Percentiles rank a stretch among this genome's conserved stretches.
phyloP scores from a whole-genome alignment of 1,139 yeast species.

The Pichia sp. region DNA sequence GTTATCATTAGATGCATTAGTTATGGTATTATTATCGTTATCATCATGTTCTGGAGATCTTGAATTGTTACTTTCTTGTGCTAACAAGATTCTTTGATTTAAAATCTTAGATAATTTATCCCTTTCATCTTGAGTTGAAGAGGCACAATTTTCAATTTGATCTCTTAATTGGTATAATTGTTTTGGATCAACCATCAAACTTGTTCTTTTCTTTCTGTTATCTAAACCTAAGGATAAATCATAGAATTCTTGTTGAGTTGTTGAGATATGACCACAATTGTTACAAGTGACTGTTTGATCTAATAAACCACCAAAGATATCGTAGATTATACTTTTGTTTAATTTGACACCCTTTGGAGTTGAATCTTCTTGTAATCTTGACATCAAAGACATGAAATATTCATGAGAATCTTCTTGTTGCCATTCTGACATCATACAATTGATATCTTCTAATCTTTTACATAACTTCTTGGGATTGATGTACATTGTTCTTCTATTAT shows the following conservation, averaged over 20 bases:
- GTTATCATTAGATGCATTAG: background rate
- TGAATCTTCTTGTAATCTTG: conserved; percentile 86
- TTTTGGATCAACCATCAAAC: conserved; percentile 27
- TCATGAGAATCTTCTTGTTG: conserved; percentile 98
- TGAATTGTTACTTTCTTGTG: conserved; percentile 25
- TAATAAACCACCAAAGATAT: conserved; percentile 89
- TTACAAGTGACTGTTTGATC: conserved; percentile 84
- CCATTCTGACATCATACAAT: conserved; percentile 97
- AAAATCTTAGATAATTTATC: conserved; percentile 28
- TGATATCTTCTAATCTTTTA: conserved; percentile 74
- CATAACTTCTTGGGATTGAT: conserved; percentile 77
- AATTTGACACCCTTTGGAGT: conserved; percentile 86
- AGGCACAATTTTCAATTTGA: conserved; percentile 28
- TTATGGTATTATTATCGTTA: conserved; percentile 5
- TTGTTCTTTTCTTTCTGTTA: conserved; percentile 44
- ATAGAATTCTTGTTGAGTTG: conserved; percentile 90
- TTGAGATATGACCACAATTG: conserved; percentile 76
- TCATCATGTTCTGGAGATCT: conserved; percentile 23
- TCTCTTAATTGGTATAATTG: conserved; percentile 28
- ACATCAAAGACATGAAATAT: conserved; percentile 87
- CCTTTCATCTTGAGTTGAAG: conserved; percentile 23
- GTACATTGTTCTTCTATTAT: conserved; percentile 38
- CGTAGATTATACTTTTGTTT: conserved; percentile 80
- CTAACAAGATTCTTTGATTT: conserved; percentile 28
- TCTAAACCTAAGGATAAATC: conserved; percentile 78